Evolutionary conservation across 192 early-diverging fungal genomes (phyloP), one percentile per base, ranked within the genome.

Genomic region (Umbelopsis sp.): DNA sequence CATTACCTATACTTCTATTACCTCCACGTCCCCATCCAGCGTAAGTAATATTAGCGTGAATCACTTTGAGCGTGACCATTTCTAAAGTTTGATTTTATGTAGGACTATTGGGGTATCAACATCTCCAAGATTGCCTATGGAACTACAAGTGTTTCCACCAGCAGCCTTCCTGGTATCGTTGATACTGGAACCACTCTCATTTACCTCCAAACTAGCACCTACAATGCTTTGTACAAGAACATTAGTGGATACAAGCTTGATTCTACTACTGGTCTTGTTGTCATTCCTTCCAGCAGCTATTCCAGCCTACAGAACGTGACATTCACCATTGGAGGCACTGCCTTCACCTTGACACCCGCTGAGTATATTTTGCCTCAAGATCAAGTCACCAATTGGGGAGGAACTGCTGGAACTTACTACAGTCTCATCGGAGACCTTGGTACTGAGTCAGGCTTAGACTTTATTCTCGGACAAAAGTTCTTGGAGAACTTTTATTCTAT

Each of bases 381-480:
- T 62, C 71, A 71, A 73, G 56, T 52, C 24, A 22, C 65, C 6
- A 43, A 32, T 43, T 72, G 71, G 71, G 36, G 59, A 24, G 45
- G 41, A 56, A 21, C 21, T 26, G 14, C 54, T 45, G 59, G 56
- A 11, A 62, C 9, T 12, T 62, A 38, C 43, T 65, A 66, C 68
- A 70, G 47, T 66, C 72, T 59, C 9, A 41, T 78, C 16, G 53
- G 56, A 31, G 31, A 25, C 38, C 25, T 52, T 53, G 72, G 38
- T 34, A 20, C 20, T 25, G 17, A 65, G 21, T 11, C n/a, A 21
- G 41, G 14, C 7, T 53, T 71, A 32, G 65, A 62, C 49, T 69
- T 73, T 38, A 84, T 88, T 66, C 59, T 88, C 50, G 87, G 87
- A 32, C 85, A 88, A 65, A 80, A 81, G 52, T 87, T 88, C 72